Evolutionary conservation across 352 stramenopile species (phyloP).

Genomic region (Phytophthora syringae): DNA sequence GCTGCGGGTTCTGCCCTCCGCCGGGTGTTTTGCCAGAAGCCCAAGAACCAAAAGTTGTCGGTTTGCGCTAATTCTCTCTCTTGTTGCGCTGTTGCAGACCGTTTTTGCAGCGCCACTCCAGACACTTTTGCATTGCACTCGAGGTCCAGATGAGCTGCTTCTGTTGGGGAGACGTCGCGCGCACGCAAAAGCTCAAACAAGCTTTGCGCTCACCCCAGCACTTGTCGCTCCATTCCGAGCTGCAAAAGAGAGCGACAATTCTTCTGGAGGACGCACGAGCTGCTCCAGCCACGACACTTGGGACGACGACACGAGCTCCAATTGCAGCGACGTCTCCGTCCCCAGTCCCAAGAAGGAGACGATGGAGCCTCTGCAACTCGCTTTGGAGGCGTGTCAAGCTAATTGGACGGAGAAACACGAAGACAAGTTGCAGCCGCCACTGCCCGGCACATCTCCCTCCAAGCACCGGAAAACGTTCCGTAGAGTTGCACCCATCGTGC

Average conservation of each 20-base stretch:
- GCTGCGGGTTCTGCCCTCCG: constrained; percentile 13
- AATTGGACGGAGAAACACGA: constrained; percentile 25
- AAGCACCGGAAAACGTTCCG: constrained; percentile 27
- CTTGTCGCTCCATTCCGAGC: constrained; percentile 3
- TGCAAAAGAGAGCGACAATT: constrained; percentile 40
- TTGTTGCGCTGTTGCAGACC: constrained; percentile 2
- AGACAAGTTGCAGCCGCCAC: constrained; percentile 22
- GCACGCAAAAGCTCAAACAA: constrained; percentile 45
- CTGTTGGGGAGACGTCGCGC: constrained; percentile 48
- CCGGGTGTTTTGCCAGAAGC: constrained; percentile 30
- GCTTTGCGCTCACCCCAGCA: constrained; percentile 11
- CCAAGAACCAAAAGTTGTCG: constrained; percentile 8
- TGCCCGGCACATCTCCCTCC: constrained; percentile 8
- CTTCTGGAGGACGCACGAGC: constrained; percentile 45
- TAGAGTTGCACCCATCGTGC: constrained; percentile 62
- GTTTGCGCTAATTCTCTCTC: constrained; percentile 7
- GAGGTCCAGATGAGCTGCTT: constrained; percentile 38
- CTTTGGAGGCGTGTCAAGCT: constrained; percentile 15
- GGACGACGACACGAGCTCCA: constrained; percentile 53
- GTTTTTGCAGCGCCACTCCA: background rate
- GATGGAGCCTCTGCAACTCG: constrained; percentile 28
- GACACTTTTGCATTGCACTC: constrained; percentile 31
- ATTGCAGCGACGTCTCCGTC: constrained; percentile 46
- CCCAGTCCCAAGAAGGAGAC: constrained; percentile 19
- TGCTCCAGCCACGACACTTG: constrained; percentile 56